phyloP scores from a whole-genome alignment of 2,329 filamentous ascomycete genomes.

The Diaporthe ampelina region DNA sequence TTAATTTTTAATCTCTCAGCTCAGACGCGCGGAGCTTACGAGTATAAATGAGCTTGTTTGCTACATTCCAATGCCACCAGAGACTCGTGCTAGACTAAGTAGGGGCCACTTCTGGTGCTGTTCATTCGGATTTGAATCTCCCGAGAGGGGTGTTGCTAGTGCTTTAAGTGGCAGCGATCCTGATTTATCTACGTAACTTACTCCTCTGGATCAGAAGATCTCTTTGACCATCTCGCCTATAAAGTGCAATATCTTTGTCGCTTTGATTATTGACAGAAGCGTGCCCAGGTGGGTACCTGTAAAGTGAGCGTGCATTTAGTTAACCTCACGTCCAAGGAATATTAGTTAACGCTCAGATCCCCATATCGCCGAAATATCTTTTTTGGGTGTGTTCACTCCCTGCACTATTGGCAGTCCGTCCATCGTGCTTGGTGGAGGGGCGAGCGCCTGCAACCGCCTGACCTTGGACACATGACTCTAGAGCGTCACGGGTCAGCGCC shows the following conservation, averaged over 20 bases:
- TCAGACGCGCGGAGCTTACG: background rate
- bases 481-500: background rate
- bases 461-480: slow-evolving; percentile 1
- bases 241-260: no score
- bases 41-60: background rate
- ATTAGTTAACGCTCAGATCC: background rate
- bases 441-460: background rate
- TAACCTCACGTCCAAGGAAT: background rate
- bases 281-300: no score
- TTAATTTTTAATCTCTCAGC: background rate
- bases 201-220: no score
- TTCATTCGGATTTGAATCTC: no score
- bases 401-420: background rate
- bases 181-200: no score
- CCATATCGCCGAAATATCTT: no score
- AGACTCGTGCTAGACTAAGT: no score
- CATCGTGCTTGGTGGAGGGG: background rate
- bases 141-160: background rate
- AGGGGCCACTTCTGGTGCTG: no score
- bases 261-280: no score
- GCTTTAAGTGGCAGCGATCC: background rate
- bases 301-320: background rate
- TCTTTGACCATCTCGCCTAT: no score
- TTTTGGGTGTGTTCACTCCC: no score
- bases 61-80: no score